A percentile compares a stretch with the other conserved stretches of the same genome.
Conservation (phyloP, 768 basidiomycete genomes). For the Mycena metata region DNA sequence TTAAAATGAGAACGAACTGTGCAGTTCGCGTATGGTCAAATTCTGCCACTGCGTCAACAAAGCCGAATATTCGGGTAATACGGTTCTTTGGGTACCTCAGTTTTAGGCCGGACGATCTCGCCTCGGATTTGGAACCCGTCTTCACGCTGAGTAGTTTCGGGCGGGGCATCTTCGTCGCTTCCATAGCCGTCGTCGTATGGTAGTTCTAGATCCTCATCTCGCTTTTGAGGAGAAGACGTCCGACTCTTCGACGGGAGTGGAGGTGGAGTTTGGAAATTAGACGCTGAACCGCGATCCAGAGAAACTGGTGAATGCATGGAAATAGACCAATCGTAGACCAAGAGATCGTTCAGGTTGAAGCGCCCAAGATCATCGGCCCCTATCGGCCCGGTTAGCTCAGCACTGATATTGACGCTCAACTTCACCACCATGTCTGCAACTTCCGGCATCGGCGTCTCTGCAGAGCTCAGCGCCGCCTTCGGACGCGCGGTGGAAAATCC, state of each 20-base stretch:
- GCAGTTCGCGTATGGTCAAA: conserved; percentile 24
- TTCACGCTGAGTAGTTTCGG: conserved; percentile 42
- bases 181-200: conserved; percentile 60
- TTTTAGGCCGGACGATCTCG: conserved; percentile 55
- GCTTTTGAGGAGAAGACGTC: conserved; percentile 15
- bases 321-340: no score
- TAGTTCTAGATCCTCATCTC: conserved; percentile 49
- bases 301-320: conserved; percentile 38
- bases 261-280: neutral
- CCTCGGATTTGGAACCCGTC: conserved; percentile 60
- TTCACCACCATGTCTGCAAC: conserved; percentile 72
- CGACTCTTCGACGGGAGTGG: conserved; percentile 32
- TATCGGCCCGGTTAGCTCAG: no score
- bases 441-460: conserved; percentile 77
- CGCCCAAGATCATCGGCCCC: no score
- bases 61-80: neutral
- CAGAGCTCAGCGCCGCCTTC: conserved; percentile 69
- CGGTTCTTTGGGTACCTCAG: conserved; percentile 45
- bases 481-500: conserved; percentile 65
- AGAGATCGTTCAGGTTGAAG: no score
- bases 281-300: conserved; percentile 1
- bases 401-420: no score
- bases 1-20: conserved; percentile 11
- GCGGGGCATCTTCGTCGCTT: conserved; percentile 43
- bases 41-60: neutral